Evolutionary conservation across 2,329 filamentous ascomycete genomes (phyloP).

Genomic region (Alternaria gaisen): DNA sequence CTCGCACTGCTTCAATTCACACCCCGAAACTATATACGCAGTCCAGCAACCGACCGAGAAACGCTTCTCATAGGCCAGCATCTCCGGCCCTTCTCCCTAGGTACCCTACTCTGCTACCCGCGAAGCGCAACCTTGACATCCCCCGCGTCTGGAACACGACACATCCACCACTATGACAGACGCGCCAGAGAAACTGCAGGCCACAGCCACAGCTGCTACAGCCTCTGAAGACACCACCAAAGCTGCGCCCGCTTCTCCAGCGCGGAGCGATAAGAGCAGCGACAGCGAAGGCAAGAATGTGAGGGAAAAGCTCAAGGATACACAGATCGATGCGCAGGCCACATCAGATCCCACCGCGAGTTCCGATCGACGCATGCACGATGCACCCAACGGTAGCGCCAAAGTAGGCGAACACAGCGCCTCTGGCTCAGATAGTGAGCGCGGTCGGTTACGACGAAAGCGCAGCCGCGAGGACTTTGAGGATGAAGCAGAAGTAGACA

Average conservation of each 20-base stretch:
- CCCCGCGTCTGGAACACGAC: constrained; percentile 13
- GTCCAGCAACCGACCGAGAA: neutral
- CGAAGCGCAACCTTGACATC: constrained; percentile 11
- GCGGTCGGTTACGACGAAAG: constrained; percentile 54
- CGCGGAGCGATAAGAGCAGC: constrained; percentile 52
- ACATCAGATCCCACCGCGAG: constrained; percentile 27
- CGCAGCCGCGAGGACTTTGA: constrained; percentile 58
- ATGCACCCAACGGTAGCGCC: constrained; percentile 35
- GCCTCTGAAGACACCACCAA: constrained; percentile 22
- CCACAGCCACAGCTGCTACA: constrained; percentile 16
- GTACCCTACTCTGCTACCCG: neutral
- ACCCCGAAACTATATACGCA: neutral
- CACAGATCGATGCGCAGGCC: constrained; percentile 61
- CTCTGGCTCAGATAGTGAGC: constrained; percentile 49
- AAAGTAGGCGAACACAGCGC: constrained; percentile 35
- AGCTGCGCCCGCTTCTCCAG: constrained; percentile 36
- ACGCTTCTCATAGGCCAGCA: neutral
- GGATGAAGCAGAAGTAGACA: constrained; percentile 45
- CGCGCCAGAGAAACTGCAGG: constrained; percentile 33
- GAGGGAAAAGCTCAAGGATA: constrained; percentile 68
- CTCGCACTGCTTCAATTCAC: neutral
- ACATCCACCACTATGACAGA: constrained; percentile 32
- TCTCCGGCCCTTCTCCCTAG: neutral
- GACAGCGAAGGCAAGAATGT: constrained; percentile 65
- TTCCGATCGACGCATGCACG: constrained; percentile 35